Evolutionary conservation across 371 early-diverging fungal species (phyloP), one percentile per base, ranked within the genome.

Genomic region (Mycotypha africana): DNA sequence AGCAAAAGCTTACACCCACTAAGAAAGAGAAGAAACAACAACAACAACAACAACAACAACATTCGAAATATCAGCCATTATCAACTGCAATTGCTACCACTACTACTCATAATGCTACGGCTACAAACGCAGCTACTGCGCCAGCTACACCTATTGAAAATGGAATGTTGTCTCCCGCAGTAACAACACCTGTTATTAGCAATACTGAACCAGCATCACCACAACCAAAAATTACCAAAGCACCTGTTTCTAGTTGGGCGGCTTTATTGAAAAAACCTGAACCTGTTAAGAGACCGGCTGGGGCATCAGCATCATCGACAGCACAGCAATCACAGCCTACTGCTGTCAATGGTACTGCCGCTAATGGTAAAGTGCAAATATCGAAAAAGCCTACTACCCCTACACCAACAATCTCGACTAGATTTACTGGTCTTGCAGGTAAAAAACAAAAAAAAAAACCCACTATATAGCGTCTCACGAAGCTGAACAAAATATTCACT

Each of bases 391-490:
- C 57, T 47, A 38, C 42, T 32, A 34, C 49, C 2, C 36, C 70
- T 14, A 37, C 62, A 12, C 42, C 53, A 20, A 33, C 53, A 15
- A n/a, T 43, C 4, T 14, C 33, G 1, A 45, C 58, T 16, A 75
- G 78, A 33, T 76, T 78, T 43, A 71, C 71, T 34, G 79, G 76
- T 10, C 71, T 80, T 40, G 67, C 65, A 21, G 61, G 61, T 63
- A 58, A 53, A 15, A 1, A n/a, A 21, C n/a, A 39, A 23, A 16
- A 34, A 36, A 24, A 23, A 15, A 24, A 39, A 28, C n/a, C n/a
- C n/a, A n/a, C n/a, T n/a, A n/a, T n/a, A n/a, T n/a, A n/a, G n/a
- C n/a, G n/a, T n/a, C n/a, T n/a, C n/a, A n/a, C n/a, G n/a, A n/a
- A n/a, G n/a, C n/a, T n/a, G n/a, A n/a, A n/a, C n/a, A n/a, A n/a